Evolutionary conservation across 352 stramenopile species (phyloP), one percentile per base, ranked within the genome.

Genomic region (Pythium pyrilobum): DNA sequence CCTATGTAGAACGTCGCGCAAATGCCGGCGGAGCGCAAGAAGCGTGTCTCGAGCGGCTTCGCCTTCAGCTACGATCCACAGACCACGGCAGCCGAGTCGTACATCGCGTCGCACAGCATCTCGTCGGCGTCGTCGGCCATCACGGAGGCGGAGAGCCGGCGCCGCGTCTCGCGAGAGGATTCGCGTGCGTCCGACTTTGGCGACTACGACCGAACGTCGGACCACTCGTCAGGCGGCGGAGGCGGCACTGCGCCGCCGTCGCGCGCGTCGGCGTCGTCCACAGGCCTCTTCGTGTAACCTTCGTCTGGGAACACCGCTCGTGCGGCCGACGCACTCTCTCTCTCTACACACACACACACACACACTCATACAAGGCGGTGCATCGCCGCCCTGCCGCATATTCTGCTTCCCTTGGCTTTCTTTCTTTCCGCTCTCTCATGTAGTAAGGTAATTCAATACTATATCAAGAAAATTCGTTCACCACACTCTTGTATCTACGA

Each of bases 1-100:
- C n/a, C n/a, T n/a, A n/a, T 52, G n/a, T 29, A 63, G 55, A 46
- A 46, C 27, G 40, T 57, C 8, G 52, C 55, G 7, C 37, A 45
- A 11, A 52, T 60, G 50, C 44, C 25, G 1, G 37, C 50, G 7
- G 62, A 77, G 48, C 46, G 64, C 31, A 63, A 83, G 71, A 62
- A 82, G 55, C 77, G 78, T 23, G 71, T 74, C 43, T 92, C 81
- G 36, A 85, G 82, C 40, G 82, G 82, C 21, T 93, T 88, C 55
- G 82, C 82, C 18, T 93, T 87, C 64, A 93, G 82, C 46, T 87
- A 87, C 57, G 82, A 93, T 51, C 76, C 80, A 5, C 74, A 87
- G 45, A 91, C 82, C 21, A 82, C 82, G 38, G 62, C 83, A 61
- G 82, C 80, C 29, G 82, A 93, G 58, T 83, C 76, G 48, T 87